Evolutionary conservation across 75 land plant genomes (phyloP).

Genomic region (Selaginella moellendorffii): DNA sequence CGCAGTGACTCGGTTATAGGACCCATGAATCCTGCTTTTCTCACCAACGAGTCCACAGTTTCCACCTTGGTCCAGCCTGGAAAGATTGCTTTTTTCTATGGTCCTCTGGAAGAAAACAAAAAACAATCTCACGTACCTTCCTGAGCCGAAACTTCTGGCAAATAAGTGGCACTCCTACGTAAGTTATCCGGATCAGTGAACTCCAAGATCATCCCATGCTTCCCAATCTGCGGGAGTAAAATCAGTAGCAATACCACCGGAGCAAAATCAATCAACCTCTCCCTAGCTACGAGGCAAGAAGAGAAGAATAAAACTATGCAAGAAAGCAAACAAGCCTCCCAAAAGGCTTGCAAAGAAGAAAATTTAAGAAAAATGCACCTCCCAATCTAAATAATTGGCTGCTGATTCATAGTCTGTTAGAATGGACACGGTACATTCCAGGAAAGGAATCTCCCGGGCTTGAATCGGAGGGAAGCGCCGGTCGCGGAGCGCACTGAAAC

Average conservation of each 20-base stretch:
- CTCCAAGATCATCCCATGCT: conserved; percentile 56
- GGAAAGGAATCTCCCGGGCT: conserved; percentile 70
- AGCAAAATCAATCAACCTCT: no score
- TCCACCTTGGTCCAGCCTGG: conserved; percentile 91
- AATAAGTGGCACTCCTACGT: conserved; percentile 86
- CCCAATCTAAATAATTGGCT: conserved; percentile 89
- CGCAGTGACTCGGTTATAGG: conserved; percentile 64
- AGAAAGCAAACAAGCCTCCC: background rate
- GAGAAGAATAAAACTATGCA: background rate
- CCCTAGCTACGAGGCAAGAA: background rate
- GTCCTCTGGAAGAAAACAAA: background rate
- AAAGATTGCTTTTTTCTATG: no score
- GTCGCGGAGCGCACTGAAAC: conserved; percentile 86
- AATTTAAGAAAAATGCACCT: conserved; percentile 64
- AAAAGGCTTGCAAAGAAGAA: background rate
- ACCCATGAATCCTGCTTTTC: conserved; percentile 81
- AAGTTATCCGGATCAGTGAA: conserved; percentile 73
- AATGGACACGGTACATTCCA: conserved; percentile 96
- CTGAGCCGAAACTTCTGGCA: conserved; percentile 93
- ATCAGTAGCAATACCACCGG: background rate
- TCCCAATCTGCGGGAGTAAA: conserved; percentile 56
- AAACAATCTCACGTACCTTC: conserved; percentile 44
- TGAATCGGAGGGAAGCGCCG: conserved; percentile 96
- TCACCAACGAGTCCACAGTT: conserved; percentile 83
- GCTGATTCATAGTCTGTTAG: conserved; percentile 82